Evolutionary conservation across 805 yeast genomes (phyloP), one percentile per base, ranked within the genome.

Genomic region (Pichia cabralensis): DNA sequence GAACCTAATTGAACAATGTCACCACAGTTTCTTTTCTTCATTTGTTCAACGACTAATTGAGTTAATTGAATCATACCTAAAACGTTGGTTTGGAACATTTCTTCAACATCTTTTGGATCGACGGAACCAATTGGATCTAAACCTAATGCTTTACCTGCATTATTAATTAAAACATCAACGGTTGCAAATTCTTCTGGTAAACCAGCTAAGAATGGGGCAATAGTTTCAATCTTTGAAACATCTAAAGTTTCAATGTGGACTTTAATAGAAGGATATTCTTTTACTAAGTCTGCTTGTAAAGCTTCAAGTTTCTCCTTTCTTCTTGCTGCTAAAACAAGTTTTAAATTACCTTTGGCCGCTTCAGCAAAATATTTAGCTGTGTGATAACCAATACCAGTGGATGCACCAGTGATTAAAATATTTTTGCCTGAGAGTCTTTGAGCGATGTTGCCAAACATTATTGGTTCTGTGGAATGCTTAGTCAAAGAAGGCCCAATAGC

Each of bases 311-410:
- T 67, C 5, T 64, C 73, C 35, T 60, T 52, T 57, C 76, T 64
- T 61, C 76, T 65, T 21, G 76, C 77, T 9, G 73, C 65, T 31
- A 70, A 55, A 25, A 70, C 60, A 41, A 71, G 52, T 48, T 67
- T 69, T 51, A 71, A 46, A 17, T 68, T 47, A 6, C 76, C 76
- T 25, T 65, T 58, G 26, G 71, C 64, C 13, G 74, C 74, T 29
- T 65, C 75, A 28, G 95, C 92, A 45, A 84, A 76, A 54, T 88
- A 94, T 30, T 68, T 58, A 12, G 96, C 97, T 9, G 96, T 86
- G 35, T 95, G 92, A 45, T 74, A 75, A 10, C 97, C 98, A 49
- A 89, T 89, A 36, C 97, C 97, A 12, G 95, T 76, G 18, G 95
- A 83, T 7, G 97, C 97, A 42, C 97, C 97, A n/a, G 97, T 84